Conservation (phyloP, 2,329 filamentous ascomycete genomes). For the Aspergillus hortae region DNA sequence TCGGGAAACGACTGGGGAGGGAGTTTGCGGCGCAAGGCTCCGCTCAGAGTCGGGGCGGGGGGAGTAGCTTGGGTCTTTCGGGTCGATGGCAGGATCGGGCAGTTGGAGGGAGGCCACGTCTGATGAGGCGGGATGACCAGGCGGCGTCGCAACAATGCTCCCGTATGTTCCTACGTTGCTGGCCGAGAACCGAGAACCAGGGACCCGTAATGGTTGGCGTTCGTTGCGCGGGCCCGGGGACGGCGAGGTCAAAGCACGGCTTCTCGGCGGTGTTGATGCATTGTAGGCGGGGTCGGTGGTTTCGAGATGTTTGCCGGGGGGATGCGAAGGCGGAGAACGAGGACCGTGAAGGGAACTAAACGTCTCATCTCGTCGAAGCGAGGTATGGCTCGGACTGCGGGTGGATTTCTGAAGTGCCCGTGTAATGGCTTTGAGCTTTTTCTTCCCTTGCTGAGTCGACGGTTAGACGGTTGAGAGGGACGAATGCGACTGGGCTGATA, state of each 20-base stretch:
- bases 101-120: constrained; percentile 54
- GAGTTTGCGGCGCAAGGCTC: constrained; percentile 17
- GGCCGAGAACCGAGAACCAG: constrained; percentile 33
- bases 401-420: constrained; percentile 64
- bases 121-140: constrained; percentile 28
- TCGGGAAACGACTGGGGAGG: constrained; percentile 23
- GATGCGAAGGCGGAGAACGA: constrained; percentile 15
- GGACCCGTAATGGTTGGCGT: constrained; percentile 32
- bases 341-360: constrained; percentile 9
- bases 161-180: constrained; percentile 53
- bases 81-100: constrained; percentile 59
- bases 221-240: constrained; percentile 38
- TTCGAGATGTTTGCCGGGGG: constrained; percentile 18
- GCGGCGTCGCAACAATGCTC: constrained; percentile 59
- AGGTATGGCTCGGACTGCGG: constrained; percentile 46
- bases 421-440: constrained; percentile 79
- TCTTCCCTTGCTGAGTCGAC: constrained; percentile 65
- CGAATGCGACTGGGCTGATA: background rate
- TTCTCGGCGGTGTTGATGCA: constrained; percentile 12
- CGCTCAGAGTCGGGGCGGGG: constrained; percentile 5
- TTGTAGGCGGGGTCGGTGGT: constrained; percentile 11
- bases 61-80: constrained; percentile 25
- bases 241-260: constrained; percentile 26
- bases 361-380: constrained; percentile 27
- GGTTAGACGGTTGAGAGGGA: constrained; percentile 6